A percentile compares a stretch with the other conserved stretches of the same genome.
Evolutionary conservation across 2,329 filamentous ascomycete species (phyloP).

Genomic region (Alternaria sp.): DNA sequence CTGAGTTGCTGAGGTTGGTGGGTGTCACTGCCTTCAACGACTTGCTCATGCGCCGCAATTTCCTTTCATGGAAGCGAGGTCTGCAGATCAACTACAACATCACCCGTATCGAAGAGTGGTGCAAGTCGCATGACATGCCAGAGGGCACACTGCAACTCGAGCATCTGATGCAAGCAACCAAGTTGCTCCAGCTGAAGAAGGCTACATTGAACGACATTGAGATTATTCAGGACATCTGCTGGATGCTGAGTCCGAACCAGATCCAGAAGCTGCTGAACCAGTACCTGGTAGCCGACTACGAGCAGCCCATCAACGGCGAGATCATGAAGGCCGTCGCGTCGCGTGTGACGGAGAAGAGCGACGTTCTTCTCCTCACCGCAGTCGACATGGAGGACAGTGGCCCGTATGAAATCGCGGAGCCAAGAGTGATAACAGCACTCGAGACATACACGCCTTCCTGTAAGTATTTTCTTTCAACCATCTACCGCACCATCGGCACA

Average conservation of each 20-base stretch:
- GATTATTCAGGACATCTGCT: conserved; percentile 99
- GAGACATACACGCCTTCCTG: conserved; percentile 99
- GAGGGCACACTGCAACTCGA: conserved; percentile 96
- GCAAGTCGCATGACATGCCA: conserved; percentile 99
- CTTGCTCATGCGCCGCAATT: conserved; percentile 95
- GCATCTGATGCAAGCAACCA: conserved; percentile 99
- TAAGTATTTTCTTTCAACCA: conserved; percentile 57
- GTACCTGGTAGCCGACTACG: conserved; percentile 97
- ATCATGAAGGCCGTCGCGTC: conserved; percentile 99
- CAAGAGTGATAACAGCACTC: conserved; percentile 90
- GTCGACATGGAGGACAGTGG: conserved; percentile 99
- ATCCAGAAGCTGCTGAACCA: conserved; percentile 99
- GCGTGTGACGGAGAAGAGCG: conserved; percentile 96
- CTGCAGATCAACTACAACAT: conserved; percentile 99
- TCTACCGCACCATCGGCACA: background rate
- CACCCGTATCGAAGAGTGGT: conserved; percentile 99
- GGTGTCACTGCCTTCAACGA: conserved; percentile 99
- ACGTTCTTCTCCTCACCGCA: conserved; percentile 88
- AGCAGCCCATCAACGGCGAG: conserved; percentile 98
- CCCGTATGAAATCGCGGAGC: conserved; percentile 97
- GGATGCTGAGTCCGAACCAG: conserved; percentile 99
- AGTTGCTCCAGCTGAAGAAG: conserved; percentile 97
- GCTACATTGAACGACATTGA: conserved; percentile 98
- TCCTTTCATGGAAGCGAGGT: conserved; percentile 98
- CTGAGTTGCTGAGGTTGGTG: conserved; percentile 88